These are phyloP conservation scores for Fusarium tupiense DNA, from an alignment of 2,329 filamentous ascomycete species.

Conservation along the genomic window DNA sequence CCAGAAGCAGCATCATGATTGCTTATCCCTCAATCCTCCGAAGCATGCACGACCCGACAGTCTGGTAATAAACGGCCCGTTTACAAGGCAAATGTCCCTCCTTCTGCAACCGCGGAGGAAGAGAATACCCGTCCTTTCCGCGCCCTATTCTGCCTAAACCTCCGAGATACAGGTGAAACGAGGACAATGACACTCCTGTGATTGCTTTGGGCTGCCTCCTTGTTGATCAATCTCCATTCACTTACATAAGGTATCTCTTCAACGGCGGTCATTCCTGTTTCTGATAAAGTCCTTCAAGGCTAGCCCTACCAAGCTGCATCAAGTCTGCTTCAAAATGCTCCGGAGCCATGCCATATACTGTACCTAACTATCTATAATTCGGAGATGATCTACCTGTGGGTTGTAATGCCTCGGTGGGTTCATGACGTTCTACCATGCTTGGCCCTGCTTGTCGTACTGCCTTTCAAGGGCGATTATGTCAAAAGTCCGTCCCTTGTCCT, in stretches of 20 bases:
- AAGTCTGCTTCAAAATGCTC: not conserved
- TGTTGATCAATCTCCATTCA: conserved; percentile 19
- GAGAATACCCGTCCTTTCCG: conserved; percentile 5
- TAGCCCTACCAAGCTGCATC: conserved; percentile 22
- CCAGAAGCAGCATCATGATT: not conserved
- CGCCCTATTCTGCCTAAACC: conserved; percentile 19
- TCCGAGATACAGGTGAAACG: conserved; percentile 20
- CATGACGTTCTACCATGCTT: conserved; percentile 7
- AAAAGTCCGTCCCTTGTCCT: not conserved
- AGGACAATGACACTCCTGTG: not conserved
- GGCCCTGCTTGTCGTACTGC: not conserved
- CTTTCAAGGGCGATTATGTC: not conserved
- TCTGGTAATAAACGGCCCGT: conserved; percentile 28
- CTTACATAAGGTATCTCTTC: not conserved
- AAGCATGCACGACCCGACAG: conserved; percentile 22
- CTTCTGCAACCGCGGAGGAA: not conserved
- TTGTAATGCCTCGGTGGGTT: not conserved
- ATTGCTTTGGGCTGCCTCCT: not conserved
- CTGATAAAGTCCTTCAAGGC: conserved; percentile 9
- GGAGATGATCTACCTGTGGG: not conserved
- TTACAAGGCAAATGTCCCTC: conserved; percentile 1
- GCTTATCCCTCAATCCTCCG: not conserved
- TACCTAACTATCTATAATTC: not conserved
- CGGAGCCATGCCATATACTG: not conserved
- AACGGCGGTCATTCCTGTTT: conserved; percentile 4